Conservation (phyloP, 2,329 filamentous ascomycete species). For the Elsinoe necatrix region DNA sequence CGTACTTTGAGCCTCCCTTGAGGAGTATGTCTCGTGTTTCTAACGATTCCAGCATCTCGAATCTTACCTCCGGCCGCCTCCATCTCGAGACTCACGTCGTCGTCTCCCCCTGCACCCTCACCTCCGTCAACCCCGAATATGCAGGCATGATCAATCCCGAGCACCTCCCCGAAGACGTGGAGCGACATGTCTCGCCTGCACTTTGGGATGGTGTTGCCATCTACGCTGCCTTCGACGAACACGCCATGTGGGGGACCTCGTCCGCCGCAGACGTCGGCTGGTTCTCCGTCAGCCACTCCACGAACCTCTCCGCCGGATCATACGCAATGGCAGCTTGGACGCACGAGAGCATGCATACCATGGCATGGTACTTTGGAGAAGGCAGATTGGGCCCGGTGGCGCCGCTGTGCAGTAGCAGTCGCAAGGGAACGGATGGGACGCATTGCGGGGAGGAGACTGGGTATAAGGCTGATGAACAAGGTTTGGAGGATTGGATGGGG, state of each 20-base stretch:
- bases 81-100: constrained; percentile 9
- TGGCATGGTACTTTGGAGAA: constrained; percentile 3
- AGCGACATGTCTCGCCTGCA: neutral
- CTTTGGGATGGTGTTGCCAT: constrained; percentile 11
- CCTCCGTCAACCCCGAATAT: neutral
- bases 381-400: neutral
- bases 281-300: constrained; percentile 2
- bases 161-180: neutral
- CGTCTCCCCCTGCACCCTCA: constrained; percentile 8
- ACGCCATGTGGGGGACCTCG: constrained; percentile 12
- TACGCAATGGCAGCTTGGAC: constrained; percentile 11
- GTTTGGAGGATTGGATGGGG: neutral
- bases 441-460: constrained; percentile 11
- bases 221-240: constrained; percentile 11
- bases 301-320: constrained; percentile 2
- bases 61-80: constrained; percentile 12
- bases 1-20: constrained; percentile 59
- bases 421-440: constrained; percentile 5
- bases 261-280: constrained; percentile 6
- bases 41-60: constrained; percentile 12
- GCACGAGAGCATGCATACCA: constrained; percentile 4
- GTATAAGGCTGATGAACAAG: neutral
- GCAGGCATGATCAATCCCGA: constrained; percentile 8
- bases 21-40: constrained; percentile 37
- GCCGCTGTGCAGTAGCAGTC: neutral